These are phyloP conservation scores for Pythium dissotocum DNA, from an alignment of 352 stramenopile genomes.

Conservation along the genomic window DNA sequence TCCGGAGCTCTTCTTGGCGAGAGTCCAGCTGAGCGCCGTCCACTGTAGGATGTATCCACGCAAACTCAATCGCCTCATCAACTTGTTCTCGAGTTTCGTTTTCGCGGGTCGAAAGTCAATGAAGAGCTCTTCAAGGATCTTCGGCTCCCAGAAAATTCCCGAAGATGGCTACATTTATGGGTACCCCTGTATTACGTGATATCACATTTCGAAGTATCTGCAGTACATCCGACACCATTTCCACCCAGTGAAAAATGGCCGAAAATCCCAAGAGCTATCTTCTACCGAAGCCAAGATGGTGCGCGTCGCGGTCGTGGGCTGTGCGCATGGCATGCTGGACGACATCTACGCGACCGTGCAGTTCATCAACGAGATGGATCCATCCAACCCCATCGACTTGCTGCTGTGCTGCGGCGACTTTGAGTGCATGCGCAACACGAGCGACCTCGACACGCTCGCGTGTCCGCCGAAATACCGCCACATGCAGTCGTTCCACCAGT, in stretches of 20 bases:
- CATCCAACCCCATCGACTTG: constrained; percentile 87
- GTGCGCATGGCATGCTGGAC: constrained; percentile 97
- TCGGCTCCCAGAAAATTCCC: not conserved
- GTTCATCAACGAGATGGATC: constrained; percentile 88
- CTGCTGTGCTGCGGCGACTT: constrained; percentile 99
- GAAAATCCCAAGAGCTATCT: not conserved
- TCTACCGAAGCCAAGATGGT: constrained; percentile 33
- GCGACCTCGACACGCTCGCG: constrained; percentile 94
- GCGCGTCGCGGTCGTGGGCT: constrained; percentile 95
- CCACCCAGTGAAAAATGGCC: not conserved
- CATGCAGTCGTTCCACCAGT: constrained; percentile 94
- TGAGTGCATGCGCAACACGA: constrained; percentile 95
- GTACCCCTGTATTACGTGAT: not conserved
- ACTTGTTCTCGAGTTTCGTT: not conserved
- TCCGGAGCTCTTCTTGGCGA: not conserved
- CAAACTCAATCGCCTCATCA: too few species aligned
- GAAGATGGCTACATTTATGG: not conserved
- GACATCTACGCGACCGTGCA: constrained; percentile 96
- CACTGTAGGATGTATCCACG: too few species aligned
- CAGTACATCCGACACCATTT: not conserved
- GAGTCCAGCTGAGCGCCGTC: not conserved
- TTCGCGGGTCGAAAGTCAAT: not conserved
- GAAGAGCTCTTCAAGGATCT: not conserved
- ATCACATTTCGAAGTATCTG: not conserved
- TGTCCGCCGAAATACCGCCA: constrained; percentile 96